Evolutionary conservation across 495 filamentous ascomycete genomes (phyloP), one percentile per base, ranked within the genome.

Genomic region (Darksidea phi): DNA sequence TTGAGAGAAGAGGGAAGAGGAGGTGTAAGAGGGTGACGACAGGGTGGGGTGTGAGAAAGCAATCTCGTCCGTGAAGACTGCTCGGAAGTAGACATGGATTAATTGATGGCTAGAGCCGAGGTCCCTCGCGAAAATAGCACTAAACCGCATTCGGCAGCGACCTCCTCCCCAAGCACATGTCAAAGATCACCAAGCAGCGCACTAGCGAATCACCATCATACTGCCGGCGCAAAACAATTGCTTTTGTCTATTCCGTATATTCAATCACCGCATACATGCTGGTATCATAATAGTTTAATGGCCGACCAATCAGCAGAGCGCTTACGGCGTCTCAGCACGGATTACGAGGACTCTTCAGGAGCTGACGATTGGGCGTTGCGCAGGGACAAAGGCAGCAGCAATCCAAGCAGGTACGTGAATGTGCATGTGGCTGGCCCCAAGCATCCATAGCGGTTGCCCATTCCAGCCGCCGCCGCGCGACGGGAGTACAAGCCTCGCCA

Each of bases 321-420:
- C 59, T 61, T 69, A 48, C 67, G 75, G 48, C 70, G 74, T 45
- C 71, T 77, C 41, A 79, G 76, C 70, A 75, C 73, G 32, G 77
- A 79, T 37, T 72, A 75, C 54, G 76, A 78, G 50, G 72, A 73
- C 42, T 66, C 54, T 47, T 70, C 73, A 34, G 71, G 70, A 26
- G 63, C 66, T 13, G 67, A 71, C 59, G 71, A 77, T 59, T 75
- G 71, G 75, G 61, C 55, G 42, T 15, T 20, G 18, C 37, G 46
- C 12, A 48, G 24, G 36, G 43, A 38, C 53, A 37, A 52, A 32
- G 53, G 51, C 48, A 56, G 52, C 54, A 46, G 47, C 41, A 32
- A 55, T 60, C 55, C 54, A 46, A 66, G 43, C 57, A 70, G 67
- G 67, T 65, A 67, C 26, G 67, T 67, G n/a, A n/a, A n/a, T n/a